phyloP scores from a whole-genome alignment of 2,329 filamentous ascomycete species.

The Tolypocladium tundrense region DNA sequence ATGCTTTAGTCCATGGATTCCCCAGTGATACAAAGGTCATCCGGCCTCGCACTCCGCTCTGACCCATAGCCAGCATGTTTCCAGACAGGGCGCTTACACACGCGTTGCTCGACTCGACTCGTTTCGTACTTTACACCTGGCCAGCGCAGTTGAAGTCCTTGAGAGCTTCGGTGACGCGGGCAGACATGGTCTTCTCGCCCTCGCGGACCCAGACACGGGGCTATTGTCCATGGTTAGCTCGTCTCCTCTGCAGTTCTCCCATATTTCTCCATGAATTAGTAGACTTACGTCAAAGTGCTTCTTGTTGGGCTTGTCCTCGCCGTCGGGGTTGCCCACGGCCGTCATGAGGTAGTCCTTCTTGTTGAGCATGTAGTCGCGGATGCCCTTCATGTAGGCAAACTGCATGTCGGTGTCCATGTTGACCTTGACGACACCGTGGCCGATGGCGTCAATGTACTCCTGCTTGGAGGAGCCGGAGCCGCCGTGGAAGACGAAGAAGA shows the following conservation, averaged over 20 bases:
- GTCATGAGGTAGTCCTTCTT: slow-evolving; percentile 91
- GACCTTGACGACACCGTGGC: slow-evolving; percentile 96
- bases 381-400: slow-evolving; percentile 83
- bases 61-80: neutral
- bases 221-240: slow-evolving; percentile 23
- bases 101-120: neutral
- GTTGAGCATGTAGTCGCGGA: slow-evolving; percentile 86
- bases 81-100: neutral
- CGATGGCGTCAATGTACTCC: slow-evolving; percentile 83
- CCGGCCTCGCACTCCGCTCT: neutral
- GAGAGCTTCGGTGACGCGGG: slow-evolving; percentile 70
- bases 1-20: neutral
- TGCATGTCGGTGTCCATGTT: slow-evolving; percentile 98
- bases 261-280: neutral
- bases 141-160: slow-evolving; percentile 68
- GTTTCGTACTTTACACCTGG: slow-evolving; percentile 19
- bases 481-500: slow-evolving; percentile 99
- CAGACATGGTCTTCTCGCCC: slow-evolving; percentile 94
- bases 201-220: slow-evolving; percentile 92
- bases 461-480: slow-evolving; percentile 85
- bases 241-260: neutral
- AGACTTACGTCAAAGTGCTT: slow-evolving; percentile 62
- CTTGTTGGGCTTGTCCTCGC: slow-evolving; percentile 98
- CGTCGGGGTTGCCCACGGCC: slow-evolving; percentile 90
- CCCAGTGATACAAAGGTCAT: neutral